These are phyloP conservation scores for Cutaneotrichosporon sp. DNA, from an alignment of 1,284 basidiomycete genomes.

Conservation along the genomic window DNA sequence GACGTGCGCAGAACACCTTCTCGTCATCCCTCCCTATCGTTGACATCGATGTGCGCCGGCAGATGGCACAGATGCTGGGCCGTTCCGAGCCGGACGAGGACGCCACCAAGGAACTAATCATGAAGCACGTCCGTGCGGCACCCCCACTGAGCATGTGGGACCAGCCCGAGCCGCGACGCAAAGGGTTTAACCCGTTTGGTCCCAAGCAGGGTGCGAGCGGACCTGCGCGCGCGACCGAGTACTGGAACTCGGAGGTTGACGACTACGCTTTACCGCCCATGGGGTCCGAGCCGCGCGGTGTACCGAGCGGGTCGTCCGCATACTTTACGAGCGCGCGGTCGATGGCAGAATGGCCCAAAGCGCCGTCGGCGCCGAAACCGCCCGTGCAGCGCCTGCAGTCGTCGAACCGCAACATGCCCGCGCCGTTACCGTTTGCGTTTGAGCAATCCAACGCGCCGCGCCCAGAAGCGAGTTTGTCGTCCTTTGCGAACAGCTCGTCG, in stretches of 20 bases:
- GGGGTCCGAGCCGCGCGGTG: background rate
- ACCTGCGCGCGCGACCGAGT: slow-evolving; percentile 40
- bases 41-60: slow-evolving; percentile 26
- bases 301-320: slow-evolving; percentile 8
- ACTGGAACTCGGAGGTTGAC: slow-evolving; percentile 43
- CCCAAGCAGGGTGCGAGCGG: slow-evolving; percentile 10
- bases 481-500: slow-evolving; percentile 27
- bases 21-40: slow-evolving; percentile 28
- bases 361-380: slow-evolving; percentile 18
- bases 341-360: slow-evolving; percentile 4
- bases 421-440: slow-evolving; percentile 40
- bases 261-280: slow-evolving; percentile 41
- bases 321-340: slow-evolving; percentile 13
- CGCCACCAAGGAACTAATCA: slow-evolving; percentile 33
- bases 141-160: slow-evolving; percentile 44
- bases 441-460: slow-evolving; percentile 10
- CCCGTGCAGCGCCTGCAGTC: slow-evolving; percentile 30
- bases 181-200: background rate
- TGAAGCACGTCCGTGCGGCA: slow-evolving; percentile 39
- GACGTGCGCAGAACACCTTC: slow-evolving; percentile 23
- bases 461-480: slow-evolving; percentile 22
- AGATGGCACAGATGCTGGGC: slow-evolving; percentile 31
- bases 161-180: slow-evolving; percentile 27
- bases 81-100: slow-evolving; percentile 30
- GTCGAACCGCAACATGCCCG: slow-evolving; percentile 31